Evolutionary conservation across 345 rosid species (phyloP), one percentile per base, ranked within the genome.

Genomic region (Syzygium grande): DNA sequence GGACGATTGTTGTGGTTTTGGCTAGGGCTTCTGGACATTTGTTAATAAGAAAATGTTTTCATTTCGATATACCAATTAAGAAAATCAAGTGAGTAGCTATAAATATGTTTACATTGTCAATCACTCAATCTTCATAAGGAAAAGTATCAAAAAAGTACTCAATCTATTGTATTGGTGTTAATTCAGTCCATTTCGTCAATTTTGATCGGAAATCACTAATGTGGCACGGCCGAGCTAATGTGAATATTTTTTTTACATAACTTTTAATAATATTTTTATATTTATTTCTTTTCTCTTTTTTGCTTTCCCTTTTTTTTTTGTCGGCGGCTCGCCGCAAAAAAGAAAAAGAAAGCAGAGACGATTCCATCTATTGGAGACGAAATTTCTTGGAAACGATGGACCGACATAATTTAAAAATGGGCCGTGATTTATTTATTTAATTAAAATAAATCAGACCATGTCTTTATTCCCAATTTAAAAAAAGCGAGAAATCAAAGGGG

Each of bases 121-220:
- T 68, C 79, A 4, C 79, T 68, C 13, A 16, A 9, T 23, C 79
- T 34, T 11, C 46, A 68, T 29, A 68, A 30, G 79, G 46, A 43
- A 43, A 43, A 43, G 46, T 43, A 43, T 1, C 46, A 43, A 43
- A 43, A 43, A 43, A 43, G 46, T 43, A 43, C 7, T 43, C 5
- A 43, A 43, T 7, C 7, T 1, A 6, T 43, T 5, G 1, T 6
- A 43, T 43, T 43, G 1, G 7, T 43, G 6, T 1, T 1, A 43
- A 43, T 43, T 43, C 46, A 6, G 46, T 43, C 46, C 1, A 43
- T 43, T 7, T 1, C 0, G 46, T 1, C 46, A 43, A 43, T 43
- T 43, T 43, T 1, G 7, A 1, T 43, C 0, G 46, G 46, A 43
- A 43, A 43, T 43, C 46, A 6, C 7, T 43, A 7, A 5, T 43